These are phyloP conservation scores for Sordariomycetes sp. DNA, from an alignment of 2,329 filamentous ascomycete species.

Conservation along the genomic window DNA sequence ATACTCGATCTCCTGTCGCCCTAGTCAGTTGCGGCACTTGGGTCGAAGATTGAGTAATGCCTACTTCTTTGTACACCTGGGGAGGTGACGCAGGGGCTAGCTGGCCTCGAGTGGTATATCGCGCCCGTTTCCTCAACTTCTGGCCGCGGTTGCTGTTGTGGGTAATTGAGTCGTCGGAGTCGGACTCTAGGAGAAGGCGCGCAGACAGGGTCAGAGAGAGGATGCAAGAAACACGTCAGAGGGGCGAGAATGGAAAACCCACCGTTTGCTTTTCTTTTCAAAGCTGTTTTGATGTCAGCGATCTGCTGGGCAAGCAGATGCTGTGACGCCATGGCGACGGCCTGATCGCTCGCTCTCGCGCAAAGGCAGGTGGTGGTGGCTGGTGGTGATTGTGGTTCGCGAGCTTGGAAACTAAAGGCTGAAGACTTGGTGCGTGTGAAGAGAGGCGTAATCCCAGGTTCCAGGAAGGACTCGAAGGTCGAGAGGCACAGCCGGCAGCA, in stretches of 20 bases:
- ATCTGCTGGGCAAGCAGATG: slow-evolving; percentile 58
- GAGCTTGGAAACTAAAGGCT: no score
- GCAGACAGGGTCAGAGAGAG: neutral
- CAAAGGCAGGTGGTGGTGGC: neutral
- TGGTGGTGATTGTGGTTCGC: no score
- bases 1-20: slow-evolving; percentile 55
- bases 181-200: slow-evolving; percentile 48
- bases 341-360: neutral
- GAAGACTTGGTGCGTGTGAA: no score
- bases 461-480: no score
- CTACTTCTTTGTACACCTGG: slow-evolving; percentile 61
- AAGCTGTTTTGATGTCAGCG: slow-evolving; percentile 55
- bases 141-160: slow-evolving; percentile 64
- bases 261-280: slow-evolving; percentile 56
- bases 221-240: neutral
- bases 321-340: slow-evolving; percentile 31
- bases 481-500: no score
- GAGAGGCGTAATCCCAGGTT: no score
- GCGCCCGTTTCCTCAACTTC: slow-evolving; percentile 67
- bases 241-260: slow-evolving; percentile 9
- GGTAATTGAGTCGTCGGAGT: slow-evolving; percentile 64
- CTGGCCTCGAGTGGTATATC: slow-evolving; percentile 60
- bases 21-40: slow-evolving; percentile 12
- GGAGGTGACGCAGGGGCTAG: slow-evolving; percentile 56
- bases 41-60: slow-evolving; percentile 8